Base-by-base conservation (phyloP, 2,329 filamentous ascomycete species). In the Westerdykella ornata region DNA sequence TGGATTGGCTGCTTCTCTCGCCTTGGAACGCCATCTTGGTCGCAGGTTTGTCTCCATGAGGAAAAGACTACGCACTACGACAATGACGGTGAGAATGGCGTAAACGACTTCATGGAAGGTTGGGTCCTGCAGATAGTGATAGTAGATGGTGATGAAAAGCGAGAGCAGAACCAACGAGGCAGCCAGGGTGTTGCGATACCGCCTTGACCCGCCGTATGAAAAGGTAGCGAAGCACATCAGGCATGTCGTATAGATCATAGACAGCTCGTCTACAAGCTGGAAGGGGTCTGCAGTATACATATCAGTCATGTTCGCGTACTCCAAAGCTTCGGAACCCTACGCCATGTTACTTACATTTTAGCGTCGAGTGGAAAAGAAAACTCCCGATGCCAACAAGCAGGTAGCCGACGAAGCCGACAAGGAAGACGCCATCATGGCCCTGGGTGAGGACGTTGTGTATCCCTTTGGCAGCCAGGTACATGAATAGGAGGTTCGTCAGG, bases 81-180 rank as follows among this genome's bases (percentile, higher is more conserved):
- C 79, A 32, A 81, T 71, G 4, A 75, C 74, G 0, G 86, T 92
- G 33, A 94, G 68, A 3, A 84, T 59, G 1, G 81, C 85, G 53
- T 88, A 94, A 4, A 82, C 83, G 46, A 80, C 81, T 61, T 94
- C 86, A 66, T 94, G 88, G 63, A 94, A 94, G 1, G 78, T 72
- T 0, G 88, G 86, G 49, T 94, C 82, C 59, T 89, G 86, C 13
- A 88, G 79, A 47, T 85, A 80, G 59, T 88, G 84, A 66, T 94
- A 94, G 64, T 84, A 78, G 31, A 84, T 72, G 12, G 87, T 92
- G 62, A 94, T 89, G 55, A 81, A 84, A 19, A 74, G 43, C 4
- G 72, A 67, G 15, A 77, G 59, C 3, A 56, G 66, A 5, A 79
- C 58, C 8, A 86, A 72, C 12, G 70, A 71, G 4, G 80, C 31